Percentiles rank a stretch among this genome's conserved stretches.
These are phyloP conservation scores for Ophiocordyceps camponoti-floridani DNA, from an alignment of 2,329 filamentous ascomycete species.

Conservation along the genomic window DNA sequence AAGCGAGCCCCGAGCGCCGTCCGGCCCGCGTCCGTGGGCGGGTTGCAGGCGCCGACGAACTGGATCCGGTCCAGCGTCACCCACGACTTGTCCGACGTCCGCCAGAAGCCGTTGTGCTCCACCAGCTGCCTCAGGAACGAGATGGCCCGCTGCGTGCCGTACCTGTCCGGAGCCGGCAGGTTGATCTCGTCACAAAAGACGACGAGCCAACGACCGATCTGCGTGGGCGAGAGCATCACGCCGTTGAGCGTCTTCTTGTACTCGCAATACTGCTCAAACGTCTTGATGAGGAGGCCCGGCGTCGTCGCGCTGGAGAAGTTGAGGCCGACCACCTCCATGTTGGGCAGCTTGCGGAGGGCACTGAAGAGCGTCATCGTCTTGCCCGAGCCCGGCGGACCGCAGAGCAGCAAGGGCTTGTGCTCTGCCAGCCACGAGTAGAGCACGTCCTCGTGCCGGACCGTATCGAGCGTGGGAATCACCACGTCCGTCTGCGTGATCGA, in stretches of 20 bases:
- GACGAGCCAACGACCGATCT: constrained; percentile 94
- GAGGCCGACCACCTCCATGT: constrained; percentile 97
- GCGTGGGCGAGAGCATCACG: constrained; percentile 84
- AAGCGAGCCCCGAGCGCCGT: constrained; percentile 87
- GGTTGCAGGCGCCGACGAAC: constrained; percentile 97
- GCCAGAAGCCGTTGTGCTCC: constrained; percentile 98
- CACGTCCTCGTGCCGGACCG: constrained; percentile 95
- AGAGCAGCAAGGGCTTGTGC: constrained; percentile 91
- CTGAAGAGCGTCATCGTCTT: constrained; percentile 99
- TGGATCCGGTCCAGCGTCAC: constrained; percentile 95
- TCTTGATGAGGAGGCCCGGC: constrained; percentile 94
- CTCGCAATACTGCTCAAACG: constrained; percentile 98
- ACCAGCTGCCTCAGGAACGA: constrained; percentile 95
- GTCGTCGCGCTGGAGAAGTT: constrained; percentile 99
- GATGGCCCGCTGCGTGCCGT: constrained; percentile 92
- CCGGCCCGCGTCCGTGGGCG: constrained; percentile 90
- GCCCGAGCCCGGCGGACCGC: constrained; percentile 92
- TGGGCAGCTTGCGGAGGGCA: constrained; percentile 85
- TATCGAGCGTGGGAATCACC: constrained; percentile 94
- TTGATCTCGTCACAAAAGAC: constrained; percentile 99
- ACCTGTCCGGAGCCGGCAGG: constrained; percentile 89
- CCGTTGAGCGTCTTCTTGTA: constrained; percentile 98
- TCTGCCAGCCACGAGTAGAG: constrained; percentile 98
- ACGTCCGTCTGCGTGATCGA: constrained; percentile 96
- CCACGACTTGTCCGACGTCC: constrained; percentile 93